Base-by-base conservation (phyloP, 768 basidiomycete species). In the Rhizopogon salebrosus region DNA sequence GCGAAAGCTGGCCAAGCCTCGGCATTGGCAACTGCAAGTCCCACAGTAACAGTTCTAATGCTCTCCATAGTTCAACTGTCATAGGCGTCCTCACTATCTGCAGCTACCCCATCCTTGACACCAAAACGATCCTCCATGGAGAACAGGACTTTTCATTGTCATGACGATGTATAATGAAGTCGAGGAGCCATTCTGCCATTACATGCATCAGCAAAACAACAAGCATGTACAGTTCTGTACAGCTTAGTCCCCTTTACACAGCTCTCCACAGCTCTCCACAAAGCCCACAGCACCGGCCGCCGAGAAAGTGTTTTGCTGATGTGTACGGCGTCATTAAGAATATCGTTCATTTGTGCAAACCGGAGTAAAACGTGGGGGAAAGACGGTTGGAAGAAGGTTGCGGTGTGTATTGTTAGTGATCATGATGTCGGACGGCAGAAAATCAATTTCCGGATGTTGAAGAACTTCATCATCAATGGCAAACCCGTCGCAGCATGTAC, bases 91-190 rank as follows among this genome's bases (percentile, higher is more conserved):
- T n/a, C n/a, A n/a, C n/a, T n/a, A n/a, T n/a, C n/a, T n/a, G n/a
- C n/a, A n/a, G n/a, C n/a, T n/a, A n/a, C n/a, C n/a, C n/a, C n/a
- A n/a, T n/a, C n/a, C n/a, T n/a, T n/a, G n/a, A n/a, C n/a, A n/a
- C n/a, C n/a, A n/a, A n/a, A n/a, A 95, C 67, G 90, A 95, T 61
- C 93, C 93, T 0, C 88, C 91, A 0, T 76, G 95, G 18, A 78
- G 88, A 31, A 97, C 95, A 31, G 95, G 98, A 69, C 74, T 98
- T 14, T 95, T 97, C 72, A 95, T 98, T 60, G 95, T 97, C 40
- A 88, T 98, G 82, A 98, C 95, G 13, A 97, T 98, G 94, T 97
- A 95, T 68, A 95, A 97, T 62, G 93, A 93, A 62, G 84, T 91
- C 60, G 93, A 95, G 66, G 82, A 86, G 61, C 76, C 98, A 6